Evolutionary conservation across 148 eudicot species (phyloP), one percentile per base, ranked within the genome.

Genomic region (Rhododendron molle): DNA sequence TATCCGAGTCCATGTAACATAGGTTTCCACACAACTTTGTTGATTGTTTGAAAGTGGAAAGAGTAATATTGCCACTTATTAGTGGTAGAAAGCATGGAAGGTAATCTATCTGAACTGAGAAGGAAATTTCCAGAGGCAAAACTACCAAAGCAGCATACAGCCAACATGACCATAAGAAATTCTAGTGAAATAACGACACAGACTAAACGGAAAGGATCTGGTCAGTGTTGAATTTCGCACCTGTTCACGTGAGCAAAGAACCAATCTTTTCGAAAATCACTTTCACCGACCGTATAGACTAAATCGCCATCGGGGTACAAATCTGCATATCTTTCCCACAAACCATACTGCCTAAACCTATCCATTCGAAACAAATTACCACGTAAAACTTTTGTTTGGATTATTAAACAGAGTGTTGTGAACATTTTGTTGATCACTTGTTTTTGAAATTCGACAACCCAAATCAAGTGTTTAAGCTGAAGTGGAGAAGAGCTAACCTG

Each of bases 201-300:
- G 30, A 69, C 20, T 71, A 71, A 71, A 71, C 3, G 5, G 76
- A 30, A 13, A 71, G 76, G 76, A 71, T 71, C 20, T 2, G 76
- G 20, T 32, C 76, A 30, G 8, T 32, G 21, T 18, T 15, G 54
- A 69, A 69, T 30, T 54, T 16, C 28, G 3, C 83, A 94, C 98
- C 98, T 96, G 88, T 91, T 88, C 83, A 93, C 95, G 81, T 96
- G 99, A 89, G 98, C 95, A 90, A 89, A 96, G 88, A 96, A 96
- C 99, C 99, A 96, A 86, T 96, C 98, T 82, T 88, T 92, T 74
- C 85, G 76, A 81, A 88, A 93, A 81, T 93, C 90, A 80, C 98
- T 94, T 20, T 83, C 87, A 23, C 96, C 96, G 67, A 96, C 81
- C 0, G 90, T 94, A 86, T 89, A 96, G 32, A 92, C 91, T 65